phyloP scores from a whole-genome alignment of 2,329 filamentous ascomycete species.

The Exutisphaerella laricina region DNA sequence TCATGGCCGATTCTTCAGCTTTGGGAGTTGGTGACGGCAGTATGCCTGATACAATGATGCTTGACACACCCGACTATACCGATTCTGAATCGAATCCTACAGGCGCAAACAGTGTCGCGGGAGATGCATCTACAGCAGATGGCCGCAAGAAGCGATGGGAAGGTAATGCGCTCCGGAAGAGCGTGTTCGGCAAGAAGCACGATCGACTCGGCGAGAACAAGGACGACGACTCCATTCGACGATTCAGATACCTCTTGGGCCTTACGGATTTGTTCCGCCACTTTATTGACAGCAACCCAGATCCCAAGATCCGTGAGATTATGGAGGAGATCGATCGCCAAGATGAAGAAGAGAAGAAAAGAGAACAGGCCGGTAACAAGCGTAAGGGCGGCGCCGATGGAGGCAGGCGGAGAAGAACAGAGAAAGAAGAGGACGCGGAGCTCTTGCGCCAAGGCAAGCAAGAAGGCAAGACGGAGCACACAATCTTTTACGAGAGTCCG shows the following conservation, averaged over 20 bases:
- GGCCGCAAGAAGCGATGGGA: conserved; percentile 81
- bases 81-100: conserved; percentile 63
- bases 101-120: conserved; percentile 77
- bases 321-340: conserved; percentile 93
- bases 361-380: conserved; percentile 64
- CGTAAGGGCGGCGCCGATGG: conserved; percentile 79
- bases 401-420: conserved; percentile 77
- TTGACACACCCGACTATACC: conserved; percentile 60
- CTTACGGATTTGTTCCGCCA: conserved; percentile 96
- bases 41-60: conserved; percentile 32
- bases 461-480: conserved; percentile 71
- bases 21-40: conserved; percentile 30
- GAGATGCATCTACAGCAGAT: conserved; percentile 62
- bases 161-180: conserved; percentile 82
- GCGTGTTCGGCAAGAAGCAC: conserved; percentile 91
- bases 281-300: conserved; percentile 96
- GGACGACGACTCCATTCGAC: conserved; percentile 91
- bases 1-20: conserved; percentile 22
- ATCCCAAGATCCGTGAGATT: conserved; percentile 88
- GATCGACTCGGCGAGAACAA: conserved; percentile 87
- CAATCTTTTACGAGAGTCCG: conserved; percentile 89
- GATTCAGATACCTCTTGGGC: conserved; percentile 91
- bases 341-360: conserved; percentile 62
- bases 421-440: conserved; percentile 97
- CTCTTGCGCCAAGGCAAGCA: conserved; percentile 77